Percentiles rank a stretch among this genome's conserved stretches.
These are phyloP conservation scores for Roridomyces roridus DNA, from an alignment of 768 basidiomycete species.

Conservation along the genomic window DNA sequence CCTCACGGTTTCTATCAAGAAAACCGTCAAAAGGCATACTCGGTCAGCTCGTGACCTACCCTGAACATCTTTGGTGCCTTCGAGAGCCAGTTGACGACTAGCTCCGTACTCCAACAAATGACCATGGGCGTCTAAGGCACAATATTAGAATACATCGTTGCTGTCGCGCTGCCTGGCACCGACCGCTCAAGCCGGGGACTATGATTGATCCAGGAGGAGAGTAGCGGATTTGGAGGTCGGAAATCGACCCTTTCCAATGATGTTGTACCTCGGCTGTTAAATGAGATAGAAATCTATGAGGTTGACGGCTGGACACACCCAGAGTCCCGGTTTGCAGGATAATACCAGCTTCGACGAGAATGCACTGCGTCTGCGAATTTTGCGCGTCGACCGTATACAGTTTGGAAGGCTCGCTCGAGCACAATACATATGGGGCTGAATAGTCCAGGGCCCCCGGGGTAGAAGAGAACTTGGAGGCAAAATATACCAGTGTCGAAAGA, in stretches of 20 bases:
- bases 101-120: constrained; percentile 84
- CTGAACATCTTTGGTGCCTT: constrained; percentile 62
- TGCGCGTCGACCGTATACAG: constrained; percentile 74
- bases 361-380: constrained; percentile 62
- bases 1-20: constrained; percentile 60
- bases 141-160: constrained; percentile 11
- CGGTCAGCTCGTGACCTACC: constrained; percentile 42
- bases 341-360: constrained; percentile 57
- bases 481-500: constrained; percentile 12
- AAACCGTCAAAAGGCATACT: neutral
- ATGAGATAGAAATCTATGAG: constrained; percentile 5
- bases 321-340: constrained; percentile 63
- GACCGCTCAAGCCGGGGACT: constrained; percentile 77
- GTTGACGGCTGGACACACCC: constrained; percentile 45
- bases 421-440: constrained; percentile 57
- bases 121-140: constrained; percentile 69
- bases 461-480: constrained; percentile 5
- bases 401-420: constrained; percentile 54
- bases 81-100: constrained; percentile 66
- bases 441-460: neutral
- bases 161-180: constrained; percentile 29
- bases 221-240: constrained; percentile 47
- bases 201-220: constrained; percentile 63
- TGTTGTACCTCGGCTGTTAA: constrained; percentile 47
- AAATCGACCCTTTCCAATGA: constrained; percentile 42